These are phyloP conservation scores for Emergomyces africanus DNA, from an alignment of 2,329 filamentous ascomycete species.

Conservation along the genomic window DNA sequence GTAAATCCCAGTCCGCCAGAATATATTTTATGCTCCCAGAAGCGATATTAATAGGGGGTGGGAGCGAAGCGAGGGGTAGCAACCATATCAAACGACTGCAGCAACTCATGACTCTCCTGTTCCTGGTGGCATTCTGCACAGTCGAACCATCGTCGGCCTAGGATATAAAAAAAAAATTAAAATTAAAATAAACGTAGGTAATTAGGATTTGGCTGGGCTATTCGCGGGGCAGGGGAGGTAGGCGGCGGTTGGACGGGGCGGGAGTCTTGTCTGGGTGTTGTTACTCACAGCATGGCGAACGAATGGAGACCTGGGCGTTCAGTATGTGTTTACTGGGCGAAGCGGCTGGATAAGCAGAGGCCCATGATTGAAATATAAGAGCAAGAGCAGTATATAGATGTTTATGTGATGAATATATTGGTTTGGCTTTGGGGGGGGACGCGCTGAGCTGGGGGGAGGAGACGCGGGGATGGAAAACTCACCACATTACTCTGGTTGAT, in stretches of 20 bases:
- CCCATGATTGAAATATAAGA: neutral
- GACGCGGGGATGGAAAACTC: neutral
- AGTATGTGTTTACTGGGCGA: constrained; percentile 82
- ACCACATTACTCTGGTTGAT: neutral
- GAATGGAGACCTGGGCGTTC: constrained; percentile 94
- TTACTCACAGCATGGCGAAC: constrained; percentile 79
- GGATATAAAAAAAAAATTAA: neutral
- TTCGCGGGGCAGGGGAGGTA: neutral
- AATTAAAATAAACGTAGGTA: too few species aligned
- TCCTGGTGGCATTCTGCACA: constrained; percentile 91
- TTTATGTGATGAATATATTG: neutral
- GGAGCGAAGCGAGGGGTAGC: constrained; percentile 1
- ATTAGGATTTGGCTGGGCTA: too few species aligned
- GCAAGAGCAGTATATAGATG: neutral
- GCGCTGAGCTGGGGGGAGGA: neutral
- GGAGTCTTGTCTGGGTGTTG: neutral
- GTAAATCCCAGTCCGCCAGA: neutral
- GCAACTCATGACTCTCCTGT: constrained; percentile 60
- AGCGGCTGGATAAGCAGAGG: neutral
- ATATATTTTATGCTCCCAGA: too few species aligned
- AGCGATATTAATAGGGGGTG: too few species aligned
- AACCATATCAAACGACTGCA: constrained; percentile 71
- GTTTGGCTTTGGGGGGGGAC: neutral
- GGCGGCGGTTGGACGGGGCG: neutral
- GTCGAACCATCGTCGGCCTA: constrained; percentile 69